Conservation (phyloP, 768 basidiomycete genomes). For the Lactarius psammicola region DNA sequence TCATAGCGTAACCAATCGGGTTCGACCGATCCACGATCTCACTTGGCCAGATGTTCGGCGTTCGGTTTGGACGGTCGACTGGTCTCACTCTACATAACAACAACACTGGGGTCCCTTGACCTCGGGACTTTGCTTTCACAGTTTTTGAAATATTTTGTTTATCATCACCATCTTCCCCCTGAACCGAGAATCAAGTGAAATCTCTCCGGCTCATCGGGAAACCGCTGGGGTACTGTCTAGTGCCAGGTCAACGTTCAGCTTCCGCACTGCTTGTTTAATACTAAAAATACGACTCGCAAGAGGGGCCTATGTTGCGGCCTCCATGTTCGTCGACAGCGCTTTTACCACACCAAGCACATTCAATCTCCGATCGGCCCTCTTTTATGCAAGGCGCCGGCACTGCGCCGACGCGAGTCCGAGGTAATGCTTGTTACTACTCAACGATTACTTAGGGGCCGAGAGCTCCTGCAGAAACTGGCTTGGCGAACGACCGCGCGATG, state of each 20-base stretch:
- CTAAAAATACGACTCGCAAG: too few relatives aligned
- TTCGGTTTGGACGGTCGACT: not conserved
- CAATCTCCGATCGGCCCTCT: constrained; percentile 7
- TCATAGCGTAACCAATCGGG: not conserved
- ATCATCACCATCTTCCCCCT: not conserved
- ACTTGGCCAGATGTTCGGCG: not conserved
- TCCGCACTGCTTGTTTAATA: too few relatives aligned
- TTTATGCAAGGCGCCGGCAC: not conserved
- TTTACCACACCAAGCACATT: not conserved
- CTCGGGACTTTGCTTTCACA: not conserved
- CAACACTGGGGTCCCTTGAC: not conserved
- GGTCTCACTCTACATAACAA: not conserved
- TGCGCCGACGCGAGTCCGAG: not conserved
- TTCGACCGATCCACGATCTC: not conserved
- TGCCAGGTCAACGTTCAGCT: too few relatives aligned
- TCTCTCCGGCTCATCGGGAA: not conserved
- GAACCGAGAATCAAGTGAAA: not conserved
- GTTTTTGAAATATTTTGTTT: not conserved
- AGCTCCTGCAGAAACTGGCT: not conserved
- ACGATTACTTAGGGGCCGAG: constrained; percentile 1
- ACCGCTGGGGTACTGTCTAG: constrained; percentile 3
- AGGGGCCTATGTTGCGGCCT: not conserved
- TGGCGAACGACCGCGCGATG: constrained; percentile 10
- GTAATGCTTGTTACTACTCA: not conserved
- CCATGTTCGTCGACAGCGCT: not conserved